These are phyloP conservation scores for Angomonas ambiguus DNA, from an alignment of 208 protist genomes.

Conservation along the genomic window DNA sequence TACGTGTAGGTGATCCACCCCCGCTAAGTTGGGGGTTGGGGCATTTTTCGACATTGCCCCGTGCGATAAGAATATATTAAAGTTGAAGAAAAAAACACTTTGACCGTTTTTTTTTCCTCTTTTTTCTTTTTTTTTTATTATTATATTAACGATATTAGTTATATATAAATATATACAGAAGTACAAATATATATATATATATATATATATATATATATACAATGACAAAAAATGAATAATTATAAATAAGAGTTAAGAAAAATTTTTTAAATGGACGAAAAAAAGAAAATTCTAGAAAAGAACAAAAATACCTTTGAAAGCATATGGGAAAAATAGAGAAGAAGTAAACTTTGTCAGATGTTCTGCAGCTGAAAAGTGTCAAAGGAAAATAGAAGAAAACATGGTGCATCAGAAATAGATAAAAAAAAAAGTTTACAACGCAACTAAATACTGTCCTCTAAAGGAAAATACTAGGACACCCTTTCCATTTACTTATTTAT, in stretches of 20 bases:
- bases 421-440: no score
- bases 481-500: not conserved
- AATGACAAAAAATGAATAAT: conserved; percentile 11
- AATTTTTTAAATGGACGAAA: conserved; percentile 3
- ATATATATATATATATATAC: conserved; percentile 11
- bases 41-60: not conserved
- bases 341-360: no score
- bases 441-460: not conserved
- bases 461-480: not conserved
- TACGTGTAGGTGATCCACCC: conserved; percentile 45
- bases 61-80: not conserved
- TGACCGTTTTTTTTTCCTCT: not conserved
- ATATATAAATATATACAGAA: conserved; percentile 3
- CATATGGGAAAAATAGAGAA: no score
- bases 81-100: not conserved
- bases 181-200: not conserved
- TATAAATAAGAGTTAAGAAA: not conserved
- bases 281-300: conserved; percentile 10
- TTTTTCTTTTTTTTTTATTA: not conserved
- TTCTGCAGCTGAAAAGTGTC: no score
- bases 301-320: no score
- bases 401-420: no score
- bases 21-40: not conserved
- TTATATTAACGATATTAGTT: conserved; percentile 8
- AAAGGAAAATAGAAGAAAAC: no score